Base-by-base conservation (phyloP, 2,329 filamentous ascomycete species). In the Dothiorella sarmentorum region DNA sequence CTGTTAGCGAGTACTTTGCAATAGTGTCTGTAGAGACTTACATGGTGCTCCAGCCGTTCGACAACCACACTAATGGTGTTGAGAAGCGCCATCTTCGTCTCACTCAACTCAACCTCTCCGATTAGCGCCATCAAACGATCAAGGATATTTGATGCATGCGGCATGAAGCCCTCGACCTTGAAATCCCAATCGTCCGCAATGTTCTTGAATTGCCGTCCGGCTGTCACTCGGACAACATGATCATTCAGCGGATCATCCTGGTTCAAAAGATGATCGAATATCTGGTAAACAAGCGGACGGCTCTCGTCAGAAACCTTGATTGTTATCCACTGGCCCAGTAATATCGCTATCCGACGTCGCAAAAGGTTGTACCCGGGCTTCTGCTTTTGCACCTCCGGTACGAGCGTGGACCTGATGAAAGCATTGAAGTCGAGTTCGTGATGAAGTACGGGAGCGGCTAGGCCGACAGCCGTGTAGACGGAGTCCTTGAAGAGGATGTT, bases 401-500 rank as follows among this genome's bases (percentile, higher is more conserved):
- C 85, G 29, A 99, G 78, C 0, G 89, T 91, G 4, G 85, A 85
- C 15, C 83, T 80, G 38, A 99, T 75, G 67, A 97, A 89, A 1
- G 80, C 72, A 68, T 95, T 88, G 74, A 97, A 97, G 72, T 97
- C 89, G 63, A 97, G 84, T 10, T 84, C 79, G 45, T 86, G 78
- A 60, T 87, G 81, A 15, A 97, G 77, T 37, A 92, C 86, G 2
- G 90, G 82, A 1, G 92, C 90, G 0, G 94, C 85, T 52, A 97
- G 80, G 2, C 93, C 92, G 76, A 99, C 87, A 10, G 93, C 91
- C 4, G 90, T 95, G 69, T 99, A 99, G 0, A 97, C 86, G 0
- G 93, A 93, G 70, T 99, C 94, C 70, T 97, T 97, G 61, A 89
- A 85, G 15, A 94, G 81, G 11, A 97, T 82, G 63, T 94, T 86